These are phyloP conservation scores for Dalechampia spathulata DNA, from an alignment of 441 rosid species.

Conservation along the genomic window DNA sequence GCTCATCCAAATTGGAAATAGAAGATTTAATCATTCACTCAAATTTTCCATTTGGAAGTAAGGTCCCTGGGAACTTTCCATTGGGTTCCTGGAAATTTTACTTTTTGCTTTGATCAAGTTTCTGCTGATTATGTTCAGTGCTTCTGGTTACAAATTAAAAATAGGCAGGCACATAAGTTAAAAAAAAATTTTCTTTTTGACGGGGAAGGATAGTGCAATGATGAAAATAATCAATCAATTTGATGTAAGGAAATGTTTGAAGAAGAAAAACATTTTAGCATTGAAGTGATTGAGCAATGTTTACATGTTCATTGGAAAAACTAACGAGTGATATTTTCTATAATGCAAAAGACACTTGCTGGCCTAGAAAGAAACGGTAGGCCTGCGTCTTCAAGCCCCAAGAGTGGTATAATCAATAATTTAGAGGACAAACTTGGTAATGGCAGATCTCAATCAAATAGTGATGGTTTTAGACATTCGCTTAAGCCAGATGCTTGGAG, in stretches of 20 bases:
- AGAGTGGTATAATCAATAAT: slow-evolving; percentile 16
- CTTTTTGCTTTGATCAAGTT: not conserved
- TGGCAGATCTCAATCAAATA: slow-evolving; percentile 21
- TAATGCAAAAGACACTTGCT: slow-evolving; percentile 59
- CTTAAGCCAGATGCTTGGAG: slow-evolving; percentile 54
- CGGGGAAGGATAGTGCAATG: not conserved
- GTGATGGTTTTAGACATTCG: slow-evolving; percentile 25
- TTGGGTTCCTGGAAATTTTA: not conserved
- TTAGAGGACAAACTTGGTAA: slow-evolving; percentile 19
- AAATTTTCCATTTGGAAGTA: not conserved
- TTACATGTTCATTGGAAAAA: slow-evolving; percentile 11
- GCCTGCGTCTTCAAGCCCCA: slow-evolving; percentile 19
- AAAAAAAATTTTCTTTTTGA: not conserved
- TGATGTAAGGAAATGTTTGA: not conserved
- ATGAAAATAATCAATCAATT: not conserved
- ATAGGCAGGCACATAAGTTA: not conserved
- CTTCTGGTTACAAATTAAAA: not conserved
- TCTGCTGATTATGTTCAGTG: not conserved
- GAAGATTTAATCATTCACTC: not conserved
- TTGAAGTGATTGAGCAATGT: slow-evolving; percentile 2
- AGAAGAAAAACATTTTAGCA: not conserved
- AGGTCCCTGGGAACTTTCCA: not conserved
- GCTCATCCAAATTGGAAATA: not conserved
- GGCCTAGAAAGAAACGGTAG: slow-evolving; percentile 26
- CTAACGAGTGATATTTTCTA: slow-evolving; percentile 26